A percentile compares a stretch with the other conserved stretches of the same genome.
These are phyloP conservation scores for Gossypium stocksii DNA, from an alignment of 345 rosid species.

Conservation along the genomic window DNA sequence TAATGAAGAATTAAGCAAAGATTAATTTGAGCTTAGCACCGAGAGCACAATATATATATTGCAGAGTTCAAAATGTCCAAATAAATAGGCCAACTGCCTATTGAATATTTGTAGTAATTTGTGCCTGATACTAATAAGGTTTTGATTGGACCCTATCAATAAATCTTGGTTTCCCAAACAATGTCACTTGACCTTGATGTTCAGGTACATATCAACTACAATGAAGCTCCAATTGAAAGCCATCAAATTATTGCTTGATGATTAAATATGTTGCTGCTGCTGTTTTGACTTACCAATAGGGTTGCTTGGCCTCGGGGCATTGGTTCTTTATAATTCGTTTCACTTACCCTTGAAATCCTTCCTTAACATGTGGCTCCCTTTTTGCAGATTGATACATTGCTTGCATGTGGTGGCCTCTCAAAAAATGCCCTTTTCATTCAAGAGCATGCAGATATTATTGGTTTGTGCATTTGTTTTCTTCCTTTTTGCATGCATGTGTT, in stretches of 20 bases:
- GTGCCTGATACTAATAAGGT: neutral
- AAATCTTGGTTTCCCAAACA: neutral
- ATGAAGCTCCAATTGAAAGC: neutral
- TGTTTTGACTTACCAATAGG: constrained; percentile 2
- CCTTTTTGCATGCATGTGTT: neutral
- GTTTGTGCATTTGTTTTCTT: constrained; percentile 30
- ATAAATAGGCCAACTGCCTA: neutral
- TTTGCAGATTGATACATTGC: constrained; percentile 70
- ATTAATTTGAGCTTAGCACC: neutral
- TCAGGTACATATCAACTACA: neutral
- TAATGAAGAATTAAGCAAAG: constrained; percentile 8
- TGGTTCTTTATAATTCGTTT: neutral
- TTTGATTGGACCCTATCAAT: neutral
- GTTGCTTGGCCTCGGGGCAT: neutral
- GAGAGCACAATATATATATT: neutral
- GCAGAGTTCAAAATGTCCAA: neutral
- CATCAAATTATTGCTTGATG: neutral
- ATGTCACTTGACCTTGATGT: neutral
- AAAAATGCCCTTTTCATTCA: constrained; percentile 71
- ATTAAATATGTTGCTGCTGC: neutral
- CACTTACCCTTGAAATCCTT: neutral
- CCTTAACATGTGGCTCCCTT: constrained; percentile 7
- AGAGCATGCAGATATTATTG: constrained; percentile 81
- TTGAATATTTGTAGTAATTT: neutral
- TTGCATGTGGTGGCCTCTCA: constrained; percentile 89